phyloP scores from a whole-genome alignment of 768 basidiomycete genomes.

The Daedaleopsis nitida region DNA sequence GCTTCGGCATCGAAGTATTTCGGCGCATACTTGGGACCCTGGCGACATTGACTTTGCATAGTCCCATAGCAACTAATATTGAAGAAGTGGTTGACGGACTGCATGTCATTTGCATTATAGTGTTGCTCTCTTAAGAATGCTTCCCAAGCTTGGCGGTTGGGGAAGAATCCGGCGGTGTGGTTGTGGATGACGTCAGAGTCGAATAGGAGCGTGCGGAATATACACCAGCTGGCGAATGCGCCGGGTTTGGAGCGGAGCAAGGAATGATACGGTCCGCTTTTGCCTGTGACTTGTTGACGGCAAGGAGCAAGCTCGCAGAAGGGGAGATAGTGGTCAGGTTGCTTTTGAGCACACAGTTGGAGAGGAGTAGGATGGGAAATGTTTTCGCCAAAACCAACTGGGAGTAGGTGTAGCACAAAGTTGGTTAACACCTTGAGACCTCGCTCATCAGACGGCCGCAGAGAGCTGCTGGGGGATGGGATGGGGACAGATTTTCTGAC shows the following conservation, averaged over 20 bases:
- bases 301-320: neutral
- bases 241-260: neutral
- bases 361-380: neutral
- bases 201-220: neutral
- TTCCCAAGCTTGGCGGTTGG: neutral
- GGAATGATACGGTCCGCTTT: constrained; percentile 12
- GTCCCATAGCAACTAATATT: too few species aligned
- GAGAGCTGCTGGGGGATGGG: too few species aligned
- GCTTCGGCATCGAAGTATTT: too few species aligned
- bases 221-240: neutral
- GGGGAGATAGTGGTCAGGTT: neutral
- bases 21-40: too few species aligned
- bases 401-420: neutral
- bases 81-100: too few species aligned
- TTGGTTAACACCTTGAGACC: too few species aligned
- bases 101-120: too few species aligned
- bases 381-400: neutral
- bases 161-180: neutral
- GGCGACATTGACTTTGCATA: too few species aligned
- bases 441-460: too few species aligned
- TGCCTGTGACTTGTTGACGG: neutral
- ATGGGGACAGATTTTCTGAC: too few species aligned
- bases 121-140: neutral
- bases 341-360: neutral
- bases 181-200: neutral